Conservation (phyloP, 495 filamentous ascomycete species). For the Podospora pseudopauciseta region DNA sequence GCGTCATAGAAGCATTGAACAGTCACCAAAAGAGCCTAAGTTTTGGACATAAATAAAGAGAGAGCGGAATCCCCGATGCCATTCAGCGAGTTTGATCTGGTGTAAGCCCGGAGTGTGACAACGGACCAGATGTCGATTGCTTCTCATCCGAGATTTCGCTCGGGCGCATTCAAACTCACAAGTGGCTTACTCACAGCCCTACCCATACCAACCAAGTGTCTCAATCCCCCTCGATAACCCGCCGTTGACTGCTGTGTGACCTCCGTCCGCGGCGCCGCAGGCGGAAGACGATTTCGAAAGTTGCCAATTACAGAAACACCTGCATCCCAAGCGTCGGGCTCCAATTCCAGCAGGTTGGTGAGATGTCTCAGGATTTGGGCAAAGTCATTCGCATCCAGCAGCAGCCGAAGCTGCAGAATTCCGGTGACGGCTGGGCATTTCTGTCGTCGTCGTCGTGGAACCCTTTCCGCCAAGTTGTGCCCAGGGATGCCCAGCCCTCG, state of each 20-base stretch:
- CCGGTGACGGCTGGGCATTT: neutral
- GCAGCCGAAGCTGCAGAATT: neutral
- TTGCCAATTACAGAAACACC: neutral
- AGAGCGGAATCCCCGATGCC: neutral
- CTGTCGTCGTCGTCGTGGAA: neutral
- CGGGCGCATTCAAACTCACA: neutral
- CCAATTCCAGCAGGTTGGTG: neutral
- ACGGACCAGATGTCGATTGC: neutral
- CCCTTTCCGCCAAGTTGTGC: neutral
- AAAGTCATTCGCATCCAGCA: neutral
- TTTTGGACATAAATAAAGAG: neutral
- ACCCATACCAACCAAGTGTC: neutral
- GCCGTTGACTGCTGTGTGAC: neutral
- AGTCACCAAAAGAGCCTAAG: neutral
- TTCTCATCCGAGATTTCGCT: neutral
- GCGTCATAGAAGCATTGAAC: neutral
- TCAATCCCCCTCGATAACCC: neutral
- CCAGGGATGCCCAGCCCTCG: neutral
- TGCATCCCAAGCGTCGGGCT: neutral
- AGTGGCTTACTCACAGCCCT: neutral
- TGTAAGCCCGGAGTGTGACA: neutral
- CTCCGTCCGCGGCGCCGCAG: neutral
- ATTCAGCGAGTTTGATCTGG: neutral
- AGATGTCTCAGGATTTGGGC: neutral
- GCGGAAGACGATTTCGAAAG: neutral